Evolutionary conservation across 306 rosid genomes (phyloP), one percentile per base, ranked within the genome.

Genomic region (Lablab purpureus): DNA sequence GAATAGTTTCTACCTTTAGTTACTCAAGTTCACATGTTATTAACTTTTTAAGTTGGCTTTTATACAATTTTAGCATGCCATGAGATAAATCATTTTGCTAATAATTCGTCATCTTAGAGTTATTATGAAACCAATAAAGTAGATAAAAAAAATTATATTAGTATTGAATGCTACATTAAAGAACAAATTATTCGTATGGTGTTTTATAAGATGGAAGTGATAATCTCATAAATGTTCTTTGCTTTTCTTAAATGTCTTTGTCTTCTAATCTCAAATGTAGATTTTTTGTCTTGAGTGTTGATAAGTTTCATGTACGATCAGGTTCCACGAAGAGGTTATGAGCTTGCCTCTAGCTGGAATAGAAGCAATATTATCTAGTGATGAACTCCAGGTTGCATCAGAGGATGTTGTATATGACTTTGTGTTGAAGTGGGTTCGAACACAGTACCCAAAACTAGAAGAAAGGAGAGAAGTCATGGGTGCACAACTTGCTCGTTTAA

Each of bases 401-500:
- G 99, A 95, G 88, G 99, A 95, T 88, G 93, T 94, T 49, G 98
- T 96, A 1, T 96, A 93, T 50, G 99, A 96, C 79, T 91, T 96
- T 64, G 92, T 91, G 75, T 78, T 96, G 92, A 93, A 85, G 88
- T 96, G 98, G 98, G 91, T 88, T 21, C 83, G 92, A 84, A 28
- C 75, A 22, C 96, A 88, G 37, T 90, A 83, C 79, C 91, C 92
- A 52, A 91, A 85, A 73, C 71, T 88, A 74, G 97, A 93, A 69
- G 97, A 91, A 23, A 88, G 99, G 75, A 79, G 97, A 78, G 96
- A 91, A 51, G 78, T 96, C 71, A 77, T 96, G 74, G 89, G 94
- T 12, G 2, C 83, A 40, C 83, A 91, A 37, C 97, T 96, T 64
- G 88, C 93, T 7, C 91, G 88, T 5, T 86, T 68, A 80, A 91